Percentiles rank a stretch among this genome's conserved stretches.
These are phyloP conservation scores for Pisolithus microcarpus DNA, from an alignment of 768 basidiomycete genomes.

Conservation along the genomic window DNA sequence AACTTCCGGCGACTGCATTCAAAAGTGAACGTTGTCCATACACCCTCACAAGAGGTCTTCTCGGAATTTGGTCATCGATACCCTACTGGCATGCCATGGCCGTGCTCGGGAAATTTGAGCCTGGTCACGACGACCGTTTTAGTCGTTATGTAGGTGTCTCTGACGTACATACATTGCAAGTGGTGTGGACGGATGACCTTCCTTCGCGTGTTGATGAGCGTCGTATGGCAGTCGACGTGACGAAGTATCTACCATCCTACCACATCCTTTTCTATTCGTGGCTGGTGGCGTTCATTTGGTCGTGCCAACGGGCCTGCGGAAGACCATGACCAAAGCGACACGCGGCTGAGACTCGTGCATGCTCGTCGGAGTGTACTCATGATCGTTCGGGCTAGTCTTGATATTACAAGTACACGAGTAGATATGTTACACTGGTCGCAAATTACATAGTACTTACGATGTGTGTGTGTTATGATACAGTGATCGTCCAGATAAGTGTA, in stretches of 20 bases:
- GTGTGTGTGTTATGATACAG: conserved; percentile 1
- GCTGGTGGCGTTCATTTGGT: too few species aligned
- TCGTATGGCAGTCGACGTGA: background rate
- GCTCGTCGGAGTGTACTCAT: background rate
- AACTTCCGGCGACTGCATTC: background rate
- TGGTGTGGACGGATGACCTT: background rate
- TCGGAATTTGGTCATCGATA: background rate
- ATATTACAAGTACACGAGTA: background rate
- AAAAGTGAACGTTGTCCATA: background rate
- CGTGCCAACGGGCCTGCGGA: too few species aligned
- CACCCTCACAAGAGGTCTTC: background rate
- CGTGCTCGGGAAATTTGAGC: too few species aligned
- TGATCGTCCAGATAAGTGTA: conserved; percentile 7
- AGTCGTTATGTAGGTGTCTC: too few species aligned
- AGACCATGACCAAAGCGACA: too few species aligned
- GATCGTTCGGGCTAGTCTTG: background rate
- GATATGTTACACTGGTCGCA: conserved; percentile 6
- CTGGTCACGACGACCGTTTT: too few species aligned
- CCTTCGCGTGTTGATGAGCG: background rate
- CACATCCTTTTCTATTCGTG: too few species aligned
- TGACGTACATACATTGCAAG: background rate
- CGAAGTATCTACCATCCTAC: too few species aligned
- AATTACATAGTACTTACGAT: conserved; percentile 14
- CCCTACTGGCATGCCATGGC: background rate
- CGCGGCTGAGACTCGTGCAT: too few species aligned